Base-by-base conservation (phyloP, 495 filamentous ascomycete species). In the Bryoglossum gracile region DNA sequence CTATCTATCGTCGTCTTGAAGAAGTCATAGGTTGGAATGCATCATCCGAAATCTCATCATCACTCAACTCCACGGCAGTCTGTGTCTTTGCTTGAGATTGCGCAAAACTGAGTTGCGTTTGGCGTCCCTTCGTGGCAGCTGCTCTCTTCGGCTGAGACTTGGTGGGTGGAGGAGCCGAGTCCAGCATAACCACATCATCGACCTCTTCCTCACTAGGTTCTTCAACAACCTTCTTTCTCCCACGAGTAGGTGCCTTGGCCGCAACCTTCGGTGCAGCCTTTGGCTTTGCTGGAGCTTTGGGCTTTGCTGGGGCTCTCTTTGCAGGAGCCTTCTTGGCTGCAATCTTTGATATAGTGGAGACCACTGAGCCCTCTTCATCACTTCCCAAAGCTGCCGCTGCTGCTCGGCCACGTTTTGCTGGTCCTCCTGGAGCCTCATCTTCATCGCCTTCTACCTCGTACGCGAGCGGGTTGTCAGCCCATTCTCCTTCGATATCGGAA, bases 381-480 rank as follows among this genome's bases (percentile, higher is more conserved):
- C 66, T 66, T 25, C n/a, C n/a, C n/a, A n/a, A n/a, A n/a, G n/a
- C n/a, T n/a, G n/a, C n/a, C n/a, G n/a, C n/a, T n/a, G n/a, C n/a
- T n/a, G n/a, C 43, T 49, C 46, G 65, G 30, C 58, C 67, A 10
- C 54, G 65, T 22, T 18, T 59, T 53, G 42, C 25, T 35, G 50
- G 2, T 38, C 55, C 39, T 47, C 57, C 42, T 46, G 69, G 64
- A 51, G 63, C 65, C 38, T 75, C 69, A 25, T 63, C 68, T 50
- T 70, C 65, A 13, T 43, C 41, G 9, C 6, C 65, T 5, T 30
- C 26, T 5, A 13, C 26, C 26, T 30, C 26, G 13, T 30, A 13
- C 9, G 87, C 87, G 0, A 78, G 80, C 0, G 84, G 80, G 46
- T 89, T 78, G 48, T 92, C 84, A 35, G 79, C 80, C 92, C 92